Evolutionary conservation across 2,329 filamentous ascomycete species (phyloP), one percentile per base, ranked within the genome.

Genomic region (Microsporum audouinii): DNA sequence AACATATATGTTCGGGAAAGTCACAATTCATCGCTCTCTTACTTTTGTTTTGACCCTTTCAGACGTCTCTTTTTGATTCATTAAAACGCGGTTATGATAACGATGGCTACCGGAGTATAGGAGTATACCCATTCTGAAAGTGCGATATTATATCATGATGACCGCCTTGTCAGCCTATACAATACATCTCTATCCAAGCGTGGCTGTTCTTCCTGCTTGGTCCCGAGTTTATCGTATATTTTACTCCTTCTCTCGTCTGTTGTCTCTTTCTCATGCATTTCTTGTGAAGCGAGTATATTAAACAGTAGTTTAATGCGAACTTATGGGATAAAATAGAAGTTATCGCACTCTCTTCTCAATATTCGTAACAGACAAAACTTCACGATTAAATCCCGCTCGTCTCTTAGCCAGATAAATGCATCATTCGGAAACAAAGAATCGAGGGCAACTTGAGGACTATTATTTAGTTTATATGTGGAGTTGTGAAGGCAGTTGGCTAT

Each of bases 131-230:
- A 14, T 36, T 12, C 31, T 29, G 8, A 17, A 36, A 34, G 14
- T 55, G 51, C 31, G 51, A 23, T 55, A 36, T 29, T 55, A 55
- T 55, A 55, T 55, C 39, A 55, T 17, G 51, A 55, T 55, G 51
- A 55, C 17, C 31, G 14, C 29, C 31, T 17, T 55, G 51, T 36
- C 51, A 55, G 33, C 51, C 51, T 55, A 55, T 55, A 55, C 31
- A 17, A 34, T 55, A 14, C n/a, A 34, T 55, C 36, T 23, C 51
- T 55, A 29, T 55, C 33, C 31, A n/a, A 31, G 51, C 33, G 51
- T 36, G 51, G 51, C 51, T 55, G 29, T 34, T 29, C 51, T 36
- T 55, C 51, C 17, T n/a, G 4, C 17, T 55, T 36, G 31, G 23
- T 3, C 31, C 17, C 10, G 29, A 36, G 12, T 36, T 34, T 31